Conservation (phyloP, 140 eudicot species). For the Stevia rebaudiana region DNA sequence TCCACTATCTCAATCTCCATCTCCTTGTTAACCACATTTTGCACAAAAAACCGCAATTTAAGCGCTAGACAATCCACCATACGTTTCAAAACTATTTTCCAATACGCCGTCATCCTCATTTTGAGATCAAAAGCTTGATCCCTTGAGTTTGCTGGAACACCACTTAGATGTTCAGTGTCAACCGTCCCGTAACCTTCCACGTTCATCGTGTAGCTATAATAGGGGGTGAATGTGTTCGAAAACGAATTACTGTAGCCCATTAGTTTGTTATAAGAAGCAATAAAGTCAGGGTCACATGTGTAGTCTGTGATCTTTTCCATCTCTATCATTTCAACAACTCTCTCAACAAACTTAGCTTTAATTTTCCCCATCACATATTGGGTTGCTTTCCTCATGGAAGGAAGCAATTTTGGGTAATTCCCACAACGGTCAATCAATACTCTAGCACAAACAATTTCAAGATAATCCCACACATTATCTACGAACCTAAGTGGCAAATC, state of each 20-base stretch:
- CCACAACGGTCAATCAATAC: constrained; percentile 27
- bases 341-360: constrained; percentile 20
- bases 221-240: not conserved
- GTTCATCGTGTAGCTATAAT: not conserved
- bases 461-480: constrained; percentile 33
- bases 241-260: constrained; percentile 16
- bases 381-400: constrained; percentile 32
- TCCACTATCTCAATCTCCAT: constrained; percentile 36
- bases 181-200: constrained; percentile 30
- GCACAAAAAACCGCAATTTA: constrained; percentile 37
- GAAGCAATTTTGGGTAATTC: constrained; percentile 33
- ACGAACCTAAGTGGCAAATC: constrained; percentile 27
- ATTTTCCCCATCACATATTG: constrained; percentile 6
- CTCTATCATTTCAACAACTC: constrained; percentile 36
- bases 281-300: constrained; percentile 41
- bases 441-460: constrained; percentile 22
- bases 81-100: constrained; percentile 54
- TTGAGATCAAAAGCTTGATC: constrained; percentile 63
- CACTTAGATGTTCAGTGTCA: constrained; percentile 17
- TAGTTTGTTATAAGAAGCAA: constrained; percentile 18
- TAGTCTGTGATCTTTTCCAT: constrained; percentile 45
- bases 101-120: constrained; percentile 46
- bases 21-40: constrained; percentile 39
- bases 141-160: constrained; percentile 5
- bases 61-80: constrained; percentile 54